These are phyloP conservation scores for Termitomyces sp. DNA, from an alignment of 768 basidiomycete genomes.

Conservation along the genomic window DNA sequence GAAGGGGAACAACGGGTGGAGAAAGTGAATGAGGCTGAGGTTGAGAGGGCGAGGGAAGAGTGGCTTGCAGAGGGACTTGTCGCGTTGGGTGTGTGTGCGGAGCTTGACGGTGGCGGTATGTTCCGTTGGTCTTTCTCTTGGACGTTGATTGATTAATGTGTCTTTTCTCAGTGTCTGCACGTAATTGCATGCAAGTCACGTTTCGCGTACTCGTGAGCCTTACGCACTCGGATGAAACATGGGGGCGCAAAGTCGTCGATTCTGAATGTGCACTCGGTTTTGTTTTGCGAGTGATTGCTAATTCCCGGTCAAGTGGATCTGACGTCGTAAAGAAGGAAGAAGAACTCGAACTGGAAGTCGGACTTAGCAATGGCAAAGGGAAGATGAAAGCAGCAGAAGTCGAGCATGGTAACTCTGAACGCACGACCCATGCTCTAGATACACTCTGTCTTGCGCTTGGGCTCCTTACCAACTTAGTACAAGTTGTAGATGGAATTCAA, in stretches of 20 bases:
- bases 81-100: constrained; percentile 44
- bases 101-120: constrained; percentile 23
- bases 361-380: constrained; percentile 2
- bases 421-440: constrained; percentile 47
- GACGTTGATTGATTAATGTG: background rate
- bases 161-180: constrained; percentile 12
- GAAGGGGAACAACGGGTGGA: constrained; percentile 2
- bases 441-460: constrained; percentile 70
- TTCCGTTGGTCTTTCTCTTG: background rate
- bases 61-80: constrained; percentile 45
- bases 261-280: constrained; percentile 41
- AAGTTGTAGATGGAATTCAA: constrained; percentile 46
- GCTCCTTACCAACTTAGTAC: constrained; percentile 70
- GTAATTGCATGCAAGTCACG: constrained; percentile 46
- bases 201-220: constrained; percentile 68
- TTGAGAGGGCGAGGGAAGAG: constrained; percentile 32
- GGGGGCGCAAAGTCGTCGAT: constrained; percentile 48
- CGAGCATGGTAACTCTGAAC: constrained; percentile 7
- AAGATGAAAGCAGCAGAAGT: constrained; percentile 11
- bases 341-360: background rate
- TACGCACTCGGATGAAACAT: constrained; percentile 54
- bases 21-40: constrained; percentile 5
- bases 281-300: constrained; percentile 37
- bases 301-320: constrained; percentile 6
- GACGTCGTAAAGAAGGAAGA: constrained; percentile 6